Evolutionary conservation across 106 monocot species (phyloP), one percentile per base, ranked within the genome.

Genomic region (Chionographis japonica): DNA sequence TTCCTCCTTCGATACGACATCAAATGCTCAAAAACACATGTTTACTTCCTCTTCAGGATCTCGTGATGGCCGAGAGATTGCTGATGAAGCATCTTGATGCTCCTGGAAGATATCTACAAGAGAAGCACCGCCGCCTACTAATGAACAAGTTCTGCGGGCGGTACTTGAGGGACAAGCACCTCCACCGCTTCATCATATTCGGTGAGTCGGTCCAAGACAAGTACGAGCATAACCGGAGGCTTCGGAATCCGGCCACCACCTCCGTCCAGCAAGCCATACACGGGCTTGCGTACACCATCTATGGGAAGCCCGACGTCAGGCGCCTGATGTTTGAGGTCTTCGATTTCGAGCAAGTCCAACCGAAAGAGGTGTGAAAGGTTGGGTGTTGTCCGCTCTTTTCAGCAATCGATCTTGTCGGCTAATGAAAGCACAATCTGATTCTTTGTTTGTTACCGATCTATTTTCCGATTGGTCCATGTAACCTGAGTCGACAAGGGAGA

Each of bases 11-110:
- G 27, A 27, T 27, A 27, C 27, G 27, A 27, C 18, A 0, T 35
- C 13, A 57, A 57, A 46, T 46, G 46, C 46, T 46, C 46, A 27
- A 1, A 27, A 27, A 27, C 46, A 46, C 8, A 46, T 46, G 46
- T 46, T 46, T 46, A 55, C 37, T 68, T 66, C 61, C 52, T 65
- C 27, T 37, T 58, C 80, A 98, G 97, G 97, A 98, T 79, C 80
- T 98, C 36, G 93, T 93, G 41, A 82, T 98, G 90, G 97, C 97
- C 2, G 97, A 98, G 83, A 89, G 79, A 58, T 67, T 98, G 50
- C 87, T 98, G 8, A 98, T 98, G 93, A 98, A 98, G 80, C 93
- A 98, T 78, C 78, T 98, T 40, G 97, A 93, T 69, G 97, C 97
- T 4, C 97, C 97, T n/a, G 97, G 97, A 37, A 72, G 77, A 71